Evolutionary conservation across 352 stramenopile species (phyloP), one percentile per base, ranked within the genome.

Genomic region (Pythium utonaiense): DNA sequence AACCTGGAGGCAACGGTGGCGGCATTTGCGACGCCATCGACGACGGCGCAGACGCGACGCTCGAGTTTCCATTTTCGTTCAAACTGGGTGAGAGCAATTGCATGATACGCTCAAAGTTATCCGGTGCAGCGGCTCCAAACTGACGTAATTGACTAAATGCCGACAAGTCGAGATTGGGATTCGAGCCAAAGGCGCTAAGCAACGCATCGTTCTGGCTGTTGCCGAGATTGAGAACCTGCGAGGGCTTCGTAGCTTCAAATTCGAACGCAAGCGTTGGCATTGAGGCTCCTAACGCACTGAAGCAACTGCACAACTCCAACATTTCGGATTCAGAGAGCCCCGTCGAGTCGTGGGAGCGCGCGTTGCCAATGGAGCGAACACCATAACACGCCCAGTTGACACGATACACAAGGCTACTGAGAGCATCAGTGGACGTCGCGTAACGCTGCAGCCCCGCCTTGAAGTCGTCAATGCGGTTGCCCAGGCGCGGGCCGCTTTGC

Each of bases 301-400:
- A 44, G 24, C 34, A 62, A 27, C 44, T 47, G 44, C 55, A 62
- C 9, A 62, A 28, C 24, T 62, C 44, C 14, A 62, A n/a, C 30
- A 40, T 27, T 22, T 62, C 55, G 6, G 44, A 36, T 13, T 49
- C 45, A 14, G 55, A 62, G 6, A 62, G 44, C 44, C 12, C 22
- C 21, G 33, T 38, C 22, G 56, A 21, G 21, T 40, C 56, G 33
- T 55, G 56, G 21, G 56, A 62, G 12, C 33, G 47, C 19, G 47
- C 33, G 34, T 62, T 62, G 56, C 56, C 56, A 33, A 62, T 56
- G 22, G 44, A 50, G 36, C 44, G 56, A 21, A 62, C 36, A 31
- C 45, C 56, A 28, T 62, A 49, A 36, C 56, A 55, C 12, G 44
- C 56, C 56, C 44, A 62, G 34, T 50, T 49, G 3, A 53, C 28